Evolutionary conservation across 805 yeast genomes (phyloP).

Genomic region (Starmerella floris): DNA sequence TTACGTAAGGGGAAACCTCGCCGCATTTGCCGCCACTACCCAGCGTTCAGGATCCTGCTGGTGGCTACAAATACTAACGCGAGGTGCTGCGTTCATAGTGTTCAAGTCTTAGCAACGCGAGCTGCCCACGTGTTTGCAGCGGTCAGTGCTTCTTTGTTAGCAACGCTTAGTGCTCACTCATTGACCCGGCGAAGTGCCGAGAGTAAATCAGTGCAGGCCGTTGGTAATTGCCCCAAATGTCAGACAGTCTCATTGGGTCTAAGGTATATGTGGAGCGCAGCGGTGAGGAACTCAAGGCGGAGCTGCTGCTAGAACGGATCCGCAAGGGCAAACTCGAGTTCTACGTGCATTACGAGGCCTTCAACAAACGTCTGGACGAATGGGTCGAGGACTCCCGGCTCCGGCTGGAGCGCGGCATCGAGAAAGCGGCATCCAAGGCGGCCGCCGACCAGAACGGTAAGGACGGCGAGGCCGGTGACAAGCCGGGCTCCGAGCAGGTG

Average conservation of each 20-base stretch:
- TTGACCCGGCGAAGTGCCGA: no score
- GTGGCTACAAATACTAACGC: no score
- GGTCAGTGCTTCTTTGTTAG: no score
- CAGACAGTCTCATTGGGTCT: constrained; percentile 43
- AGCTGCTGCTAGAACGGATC: constrained; percentile 60
- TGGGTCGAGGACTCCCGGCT: constrained; percentile 71
- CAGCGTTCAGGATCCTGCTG: background rate
- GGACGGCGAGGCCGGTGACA: constrained; percentile 23
- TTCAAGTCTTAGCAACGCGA: no score
- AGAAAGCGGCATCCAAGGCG: constrained; percentile 48
- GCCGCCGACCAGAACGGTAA: constrained; percentile 29
- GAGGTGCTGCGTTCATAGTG: no score
- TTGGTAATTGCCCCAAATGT: no score
- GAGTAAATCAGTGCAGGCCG: no score
- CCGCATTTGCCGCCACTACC: background rate
- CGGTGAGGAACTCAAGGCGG: constrained; percentile 68
- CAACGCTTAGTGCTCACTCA: no score
- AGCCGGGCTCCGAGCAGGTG: constrained; percentile 39
- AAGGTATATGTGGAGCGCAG: constrained; percentile 74
- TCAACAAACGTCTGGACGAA: constrained; percentile 91
- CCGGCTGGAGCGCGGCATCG: constrained; percentile 55
- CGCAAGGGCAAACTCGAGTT: constrained; percentile 67
- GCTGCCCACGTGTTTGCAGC: no score
- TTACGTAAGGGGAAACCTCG: no score
- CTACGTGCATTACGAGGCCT: constrained; percentile 89